Evolutionary conservation across 192 early-diverging fungal genomes (phyloP).

Genomic region (Mycoemilia scoparia): DNA sequence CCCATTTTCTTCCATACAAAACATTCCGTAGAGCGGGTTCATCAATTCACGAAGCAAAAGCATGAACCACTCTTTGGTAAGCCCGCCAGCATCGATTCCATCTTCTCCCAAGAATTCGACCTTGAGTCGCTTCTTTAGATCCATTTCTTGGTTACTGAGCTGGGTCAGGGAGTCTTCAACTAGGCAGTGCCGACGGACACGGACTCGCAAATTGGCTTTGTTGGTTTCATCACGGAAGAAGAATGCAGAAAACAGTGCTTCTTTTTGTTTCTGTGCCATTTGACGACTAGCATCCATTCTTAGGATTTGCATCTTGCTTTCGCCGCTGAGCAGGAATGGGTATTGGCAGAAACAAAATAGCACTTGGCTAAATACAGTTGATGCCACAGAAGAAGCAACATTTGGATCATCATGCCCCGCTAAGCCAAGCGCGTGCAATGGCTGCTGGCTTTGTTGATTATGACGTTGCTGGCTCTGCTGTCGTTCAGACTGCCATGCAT

Average conservation of each 20-base stretch:
- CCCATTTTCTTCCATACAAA: slow-evolving; percentile 44
- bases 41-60: slow-evolving; percentile 80
- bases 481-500: slow-evolving; percentile 47
- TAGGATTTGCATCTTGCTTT: slow-evolving; percentile 59
- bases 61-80: slow-evolving; percentile 96
- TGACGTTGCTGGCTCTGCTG: too few relatives aligned
- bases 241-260: slow-evolving; percentile 39
- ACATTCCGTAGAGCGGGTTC: slow-evolving; percentile 84
- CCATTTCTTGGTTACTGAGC: slow-evolving; percentile 53
- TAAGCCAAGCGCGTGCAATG: too few relatives aligned
- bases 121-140: slow-evolving; percentile 80
- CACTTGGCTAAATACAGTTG: too few relatives aligned
- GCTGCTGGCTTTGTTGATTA: too few relatives aligned
- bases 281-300: slow-evolving; percentile 55
- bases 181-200: slow-evolving; percentile 39
- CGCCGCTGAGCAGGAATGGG: slow-evolving; percentile 57
- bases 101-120: slow-evolving; percentile 88
- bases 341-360: slow-evolving; percentile 78
- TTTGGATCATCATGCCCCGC: too few relatives aligned
- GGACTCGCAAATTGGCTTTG: slow-evolving; percentile 39
- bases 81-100: slow-evolving; percentile 88
- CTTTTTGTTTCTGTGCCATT: slow-evolving; percentile 54
- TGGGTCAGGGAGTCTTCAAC: slow-evolving; percentile 62
- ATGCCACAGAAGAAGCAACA: too few relatives aligned
- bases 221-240: slow-evolving; percentile 24